A percentile compares a stretch with the other conserved stretches of the same genome.
phyloP scores from a whole-genome alignment of 1,284 basidiomycete species.

The Apiotrichum porosum region DNA sequence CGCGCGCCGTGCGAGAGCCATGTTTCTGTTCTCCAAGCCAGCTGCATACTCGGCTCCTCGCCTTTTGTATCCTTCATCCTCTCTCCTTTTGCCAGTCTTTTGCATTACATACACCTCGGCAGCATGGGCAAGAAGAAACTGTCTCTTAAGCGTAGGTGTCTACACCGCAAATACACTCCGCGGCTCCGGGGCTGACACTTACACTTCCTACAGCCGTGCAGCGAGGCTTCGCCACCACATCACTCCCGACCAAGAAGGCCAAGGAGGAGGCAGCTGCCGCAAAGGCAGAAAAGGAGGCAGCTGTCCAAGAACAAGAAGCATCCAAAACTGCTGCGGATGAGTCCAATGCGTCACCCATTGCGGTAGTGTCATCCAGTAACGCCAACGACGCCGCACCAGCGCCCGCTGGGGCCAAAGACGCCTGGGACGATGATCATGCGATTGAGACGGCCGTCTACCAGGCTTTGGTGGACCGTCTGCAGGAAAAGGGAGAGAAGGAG shows the following conservation, averaged over 20 bases:
- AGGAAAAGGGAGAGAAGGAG: slow-evolving; percentile 87
- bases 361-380: neutral
- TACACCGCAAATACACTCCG: slow-evolving; percentile 23
- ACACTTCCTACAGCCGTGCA: slow-evolving; percentile 32
- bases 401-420: slow-evolving; percentile 20
- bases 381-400: neutral
- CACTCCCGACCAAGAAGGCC: slow-evolving; percentile 65
- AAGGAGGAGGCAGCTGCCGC: slow-evolving; percentile 52
- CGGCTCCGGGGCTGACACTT: too few species aligned
- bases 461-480: slow-evolving; percentile 67
- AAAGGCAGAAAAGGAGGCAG: slow-evolving; percentile 26
- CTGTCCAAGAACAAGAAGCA: slow-evolving; percentile 1
- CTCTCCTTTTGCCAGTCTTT: too few species aligned
- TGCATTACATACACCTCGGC: neutral
- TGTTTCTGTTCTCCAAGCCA: too few species aligned
- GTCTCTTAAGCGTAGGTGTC: slow-evolving; percentile 66
- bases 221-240: slow-evolving; percentile 78
- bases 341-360: neutral
- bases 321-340: neutral
- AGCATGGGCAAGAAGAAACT: slow-evolving; percentile 80
- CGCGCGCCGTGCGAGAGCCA: too few species aligned
- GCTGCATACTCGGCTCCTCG: too few species aligned
- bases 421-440: slow-evolving; percentile 34
- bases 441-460: slow-evolving; percentile 29
- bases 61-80: too few species aligned